A percentile compares a stretch with the other conserved stretches of the same genome.
phyloP scores from a whole-genome alignment of 2,329 filamentous ascomycete species.

The Xylariaceae sp. region DNA sequence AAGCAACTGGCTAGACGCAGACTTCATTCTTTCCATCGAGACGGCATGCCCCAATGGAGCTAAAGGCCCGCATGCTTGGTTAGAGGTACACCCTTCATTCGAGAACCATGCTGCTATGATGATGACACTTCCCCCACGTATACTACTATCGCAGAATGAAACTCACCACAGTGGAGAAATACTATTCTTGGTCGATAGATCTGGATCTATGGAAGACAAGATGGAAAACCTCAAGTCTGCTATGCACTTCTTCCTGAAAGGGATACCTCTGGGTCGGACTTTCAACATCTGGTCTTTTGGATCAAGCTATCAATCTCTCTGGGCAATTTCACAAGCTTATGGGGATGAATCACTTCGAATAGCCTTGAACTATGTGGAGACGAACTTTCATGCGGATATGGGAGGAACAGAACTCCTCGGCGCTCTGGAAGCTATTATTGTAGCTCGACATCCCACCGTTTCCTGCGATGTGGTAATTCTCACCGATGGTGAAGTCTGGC shows the following conservation, averaged over 20 bases:
- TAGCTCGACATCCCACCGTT: conserved; percentile 48
- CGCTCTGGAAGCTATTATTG: conserved; percentile 54
- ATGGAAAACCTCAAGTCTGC: conserved; percentile 56
- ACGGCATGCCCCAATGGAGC: conserved; percentile 11
- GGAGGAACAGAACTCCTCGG: conserved; percentile 60
- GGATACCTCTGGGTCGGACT: conserved; percentile 47
- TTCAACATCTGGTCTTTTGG: conserved; percentile 63
- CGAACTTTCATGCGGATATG: conserved; percentile 51
- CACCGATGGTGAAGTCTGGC: conserved; percentile 62
- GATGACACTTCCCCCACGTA: conserved; percentile 33
- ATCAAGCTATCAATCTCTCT: conserved; percentile 24
- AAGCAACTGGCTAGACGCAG: conserved; percentile 28
- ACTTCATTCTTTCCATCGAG: conserved; percentile 38
- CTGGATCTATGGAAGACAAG: conserved; percentile 50
- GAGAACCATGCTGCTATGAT: conserved; percentile 36
- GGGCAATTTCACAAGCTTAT: conserved; percentile 21
- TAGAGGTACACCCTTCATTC: conserved; percentile 34
- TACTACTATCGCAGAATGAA: conserved; percentile 13
- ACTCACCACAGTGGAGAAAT: conserved; percentile 19
- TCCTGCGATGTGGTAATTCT: conserved; percentile 57
- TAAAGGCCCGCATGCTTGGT: conserved; percentile 30
- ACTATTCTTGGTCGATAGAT: conserved; percentile 38
- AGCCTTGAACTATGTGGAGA: conserved; percentile 36
- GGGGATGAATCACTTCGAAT: conserved; percentile 51
- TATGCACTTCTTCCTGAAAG: conserved; percentile 63